phyloP scores from a whole-genome alignment of 1,284 basidiomycete genomes.

The Trametes versicolor region DNA sequence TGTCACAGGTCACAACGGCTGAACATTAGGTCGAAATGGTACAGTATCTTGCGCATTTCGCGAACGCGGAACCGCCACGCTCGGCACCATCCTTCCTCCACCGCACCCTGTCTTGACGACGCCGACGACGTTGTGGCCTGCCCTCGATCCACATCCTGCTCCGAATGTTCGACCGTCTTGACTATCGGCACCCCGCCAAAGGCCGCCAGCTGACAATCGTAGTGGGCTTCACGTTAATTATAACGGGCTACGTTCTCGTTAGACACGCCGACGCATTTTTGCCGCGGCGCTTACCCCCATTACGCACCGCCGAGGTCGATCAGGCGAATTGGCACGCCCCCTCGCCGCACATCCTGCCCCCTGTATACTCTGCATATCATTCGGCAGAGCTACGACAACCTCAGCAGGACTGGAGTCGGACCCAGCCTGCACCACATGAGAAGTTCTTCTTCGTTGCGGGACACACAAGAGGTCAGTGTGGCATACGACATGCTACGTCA shows the following conservation, averaged over 20 bases:
- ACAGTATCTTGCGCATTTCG: not conserved
- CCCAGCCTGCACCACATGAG: conserved; percentile 9
- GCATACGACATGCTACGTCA: not conserved
- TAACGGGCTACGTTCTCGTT: conserved; percentile 15
- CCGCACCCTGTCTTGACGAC: not conserved
- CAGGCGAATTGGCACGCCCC: not conserved
- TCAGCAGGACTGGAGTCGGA: conserved; percentile 36
- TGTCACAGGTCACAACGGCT: too few species aligned
- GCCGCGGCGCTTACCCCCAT: not conserved
- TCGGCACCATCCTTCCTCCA: not conserved
- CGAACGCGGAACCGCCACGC: not conserved
- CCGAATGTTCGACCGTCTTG: conserved; percentile 14
- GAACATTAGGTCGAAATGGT: too few species aligned
- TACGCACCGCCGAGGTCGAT: not conserved
- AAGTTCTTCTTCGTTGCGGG: conserved; percentile 34
- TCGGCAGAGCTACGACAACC: conserved; percentile 19
- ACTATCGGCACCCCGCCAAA: conserved; percentile 3
- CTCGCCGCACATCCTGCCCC: conserved; percentile 12
- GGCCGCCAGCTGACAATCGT: conserved; percentile 8
- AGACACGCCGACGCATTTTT: not conserved
- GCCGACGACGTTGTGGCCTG: not conserved
- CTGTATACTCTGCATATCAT: conserved; percentile 21
- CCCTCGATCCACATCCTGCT: not conserved
- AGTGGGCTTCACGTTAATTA: conserved; percentile 14
- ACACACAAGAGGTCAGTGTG: conserved; percentile 31